A percentile compares a stretch with the other conserved stretches of the same genome.
Conservation (phyloP, 768 basidiomycete genomes). For the Boletus vinaceobasis region DNA sequence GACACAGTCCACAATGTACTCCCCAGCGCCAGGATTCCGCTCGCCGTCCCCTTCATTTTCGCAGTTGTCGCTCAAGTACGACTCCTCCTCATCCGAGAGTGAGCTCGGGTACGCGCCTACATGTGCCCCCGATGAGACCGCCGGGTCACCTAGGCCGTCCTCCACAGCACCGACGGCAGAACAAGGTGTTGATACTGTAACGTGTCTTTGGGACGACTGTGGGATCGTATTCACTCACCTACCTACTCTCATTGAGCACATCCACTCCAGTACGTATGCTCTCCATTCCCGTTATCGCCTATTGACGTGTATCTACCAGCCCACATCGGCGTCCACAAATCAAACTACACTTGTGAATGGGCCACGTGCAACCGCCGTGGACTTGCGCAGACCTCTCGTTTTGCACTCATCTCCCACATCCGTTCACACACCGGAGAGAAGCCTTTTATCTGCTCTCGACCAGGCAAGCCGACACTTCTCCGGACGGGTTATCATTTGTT, state of each 20-base stretch:
- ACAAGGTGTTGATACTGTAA: slow-evolving; percentile 52
- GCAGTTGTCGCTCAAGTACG: slow-evolving; percentile 27
- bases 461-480: slow-evolving; percentile 51
- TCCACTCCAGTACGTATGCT: slow-evolving; percentile 64
- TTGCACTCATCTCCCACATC: slow-evolving; percentile 87
- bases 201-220: slow-evolving; percentile 85
- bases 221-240: slow-evolving; percentile 69
- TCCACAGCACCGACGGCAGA: slow-evolving; percentile 16
- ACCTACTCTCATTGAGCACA: slow-evolving; percentile 74
- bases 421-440: slow-evolving; percentile 94
- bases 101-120: slow-evolving; percentile 18
- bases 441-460: slow-evolving; percentile 78
- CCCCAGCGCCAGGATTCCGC: slow-evolving; percentile 37
- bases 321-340: slow-evolving; percentile 81
- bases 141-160: slow-evolving; percentile 22
- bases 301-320: slow-evolving; percentile 37
- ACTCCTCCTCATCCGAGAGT: slow-evolving; percentile 25
- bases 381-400: slow-evolving; percentile 81
- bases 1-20: slow-evolving; percentile 30
- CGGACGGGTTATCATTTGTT: background rate
- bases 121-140: slow-evolving; percentile 12
- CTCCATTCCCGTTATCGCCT: no score
- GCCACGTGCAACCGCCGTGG: slow-evolving; percentile 74
- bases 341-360: slow-evolving; percentile 90
- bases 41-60: slow-evolving; percentile 42